Base-by-base conservation (phyloP, 768 basidiomycete genomes). In the Mycena epipterygia region DNA sequence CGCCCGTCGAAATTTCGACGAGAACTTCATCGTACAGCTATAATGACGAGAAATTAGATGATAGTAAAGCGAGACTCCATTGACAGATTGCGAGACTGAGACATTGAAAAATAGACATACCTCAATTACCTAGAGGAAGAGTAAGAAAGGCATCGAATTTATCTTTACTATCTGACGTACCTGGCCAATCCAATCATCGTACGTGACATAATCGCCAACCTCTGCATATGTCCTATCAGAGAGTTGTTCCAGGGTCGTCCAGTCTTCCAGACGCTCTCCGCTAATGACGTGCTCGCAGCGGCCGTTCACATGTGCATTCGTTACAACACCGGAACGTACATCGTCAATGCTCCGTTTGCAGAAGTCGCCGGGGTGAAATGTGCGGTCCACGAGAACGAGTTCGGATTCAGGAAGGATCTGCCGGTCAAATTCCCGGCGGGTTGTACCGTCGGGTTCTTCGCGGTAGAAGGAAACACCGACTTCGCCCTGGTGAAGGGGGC, bases 121-220 rank as follows among this genome's bases (percentile, higher is more conserved):
- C 88, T 95, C 94, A 63, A 95, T 88, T 48, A 95, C 87, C 91
- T 94, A 69, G 37, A 70, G 32, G 63, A 72, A 32, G 56, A 62
- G 62, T 72, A 51, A 76, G 66, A 37, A 64, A 49, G 58, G 41
- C 68, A 35, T 44, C 33, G 60, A 30, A 12, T 37, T 57, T 16
- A 16, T 33, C 57, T 12, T n/a, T 39, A 33, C 21, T 30, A 14
- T 23, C 23, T 30, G 32, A 76, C 88, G 78, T 78, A 94, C 94
- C 86, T 95, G 94, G 60, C 96, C 96, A 75, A 97, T 84, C 96
- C 96, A 98, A 78, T 95, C 89, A 73, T 93, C 89, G 75, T 90
- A 89, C 21, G 91, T 83, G 55, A 97, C 94, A 82, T 91, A 94
- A 79, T 96, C 95, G 8, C 93, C 92, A 42, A 93, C 85, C 67